Base-by-base conservation (phyloP, 305 asterid genomes). In the Fraxinus latifolia region DNA sequence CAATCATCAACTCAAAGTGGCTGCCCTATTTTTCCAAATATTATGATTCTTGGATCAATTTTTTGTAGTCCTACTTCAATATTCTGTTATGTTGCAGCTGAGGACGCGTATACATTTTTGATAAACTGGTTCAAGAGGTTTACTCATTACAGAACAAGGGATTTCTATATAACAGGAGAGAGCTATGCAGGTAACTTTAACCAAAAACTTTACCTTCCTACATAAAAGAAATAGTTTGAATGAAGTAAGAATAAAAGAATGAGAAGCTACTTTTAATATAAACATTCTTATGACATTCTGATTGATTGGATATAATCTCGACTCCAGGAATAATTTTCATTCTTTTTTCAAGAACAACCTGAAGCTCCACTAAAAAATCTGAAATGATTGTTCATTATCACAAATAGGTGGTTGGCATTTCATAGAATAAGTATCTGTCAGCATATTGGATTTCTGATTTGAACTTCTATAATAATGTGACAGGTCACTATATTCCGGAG, bases 51-150 rank as follows among this genome's bases (percentile, higher is more conserved):
- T 6, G 65, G 65, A n/a, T 55, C 0, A n/a, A 0, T 0, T 5
- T 5, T 55, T 55, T 55, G 9, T n/a, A n/a, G 25, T 55, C 65
- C 25, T 55, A 68, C 21, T 68, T 25, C 36, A 11, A 68, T 11
- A 29, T 68, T 68, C 39, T 27, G 36, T 27, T 29, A 12, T 68
- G 37, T 72, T 29, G 73, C 87, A 88, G 90, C 90, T 39, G 83
- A 87, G 77, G 90, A 89, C 74, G 72, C 90, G 9, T 83, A 87
- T 70, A 83, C 47, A 32, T 87, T 87, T 79, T 80, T 89, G 75
- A 68, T 89, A 42, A 89, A 85, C 36, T 89, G 91, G 90, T 83
- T 89, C 80, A 82, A 83, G 79, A 87, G 81, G 74, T 89, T 83
- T 79, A 88, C 85, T 8, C 90, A 85, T 53, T 89, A 83, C 77